Conservation (phyloP, 2,329 filamentous ascomycete species). For the Coniosporium tulheliwenetii region DNA sequence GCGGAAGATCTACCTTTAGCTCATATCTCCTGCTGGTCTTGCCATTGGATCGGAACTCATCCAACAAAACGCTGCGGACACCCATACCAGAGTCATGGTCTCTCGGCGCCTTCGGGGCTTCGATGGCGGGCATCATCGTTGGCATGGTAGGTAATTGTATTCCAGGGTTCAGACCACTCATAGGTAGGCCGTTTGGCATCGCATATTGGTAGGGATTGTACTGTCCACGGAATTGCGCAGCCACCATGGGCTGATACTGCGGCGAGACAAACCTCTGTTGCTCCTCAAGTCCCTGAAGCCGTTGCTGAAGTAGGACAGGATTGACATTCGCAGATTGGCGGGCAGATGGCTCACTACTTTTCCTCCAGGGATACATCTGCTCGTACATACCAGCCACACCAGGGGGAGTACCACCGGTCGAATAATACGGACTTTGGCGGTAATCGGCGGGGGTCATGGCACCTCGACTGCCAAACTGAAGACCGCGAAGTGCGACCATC, state of each 20-base stretch:
- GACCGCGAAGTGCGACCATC: conserved; percentile 16
- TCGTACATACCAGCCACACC: conserved; percentile 14
- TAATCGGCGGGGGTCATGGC: conserved; percentile 29
- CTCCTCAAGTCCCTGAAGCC: conserved; percentile 30
- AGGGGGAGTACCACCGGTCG: conserved; percentile 27
- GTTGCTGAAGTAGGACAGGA: conserved; percentile 30
- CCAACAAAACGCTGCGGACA: conserved; percentile 55
- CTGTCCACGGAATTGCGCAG: conserved; percentile 18
- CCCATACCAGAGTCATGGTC: conserved; percentile 45
- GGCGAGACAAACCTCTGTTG: conserved; percentile 21
- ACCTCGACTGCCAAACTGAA: conserved; percentile 27
- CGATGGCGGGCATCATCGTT: conserved; percentile 18
- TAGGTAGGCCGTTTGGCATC: conserved; percentile 18
- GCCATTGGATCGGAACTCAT: conserved; percentile 62
- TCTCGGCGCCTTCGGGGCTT: conserved; percentile 27
- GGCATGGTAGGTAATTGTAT: conserved; percentile 18
- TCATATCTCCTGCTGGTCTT: conserved; percentile 66
- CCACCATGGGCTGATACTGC: conserved; percentile 19
- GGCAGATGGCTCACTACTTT: conserved; percentile 16
- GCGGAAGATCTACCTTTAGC: conserved; percentile 42
- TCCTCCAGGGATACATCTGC: conserved; percentile 25
- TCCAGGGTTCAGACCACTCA: conserved; percentile 17
- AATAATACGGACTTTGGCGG: conserved; percentile 31
- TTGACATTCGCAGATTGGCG: conserved; percentile 24
- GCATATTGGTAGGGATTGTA: conserved; percentile 18